phyloP scores from a whole-genome alignment of 2,329 filamentous ascomycete species.

The Aaosphaeria pasadenensis region DNA sequence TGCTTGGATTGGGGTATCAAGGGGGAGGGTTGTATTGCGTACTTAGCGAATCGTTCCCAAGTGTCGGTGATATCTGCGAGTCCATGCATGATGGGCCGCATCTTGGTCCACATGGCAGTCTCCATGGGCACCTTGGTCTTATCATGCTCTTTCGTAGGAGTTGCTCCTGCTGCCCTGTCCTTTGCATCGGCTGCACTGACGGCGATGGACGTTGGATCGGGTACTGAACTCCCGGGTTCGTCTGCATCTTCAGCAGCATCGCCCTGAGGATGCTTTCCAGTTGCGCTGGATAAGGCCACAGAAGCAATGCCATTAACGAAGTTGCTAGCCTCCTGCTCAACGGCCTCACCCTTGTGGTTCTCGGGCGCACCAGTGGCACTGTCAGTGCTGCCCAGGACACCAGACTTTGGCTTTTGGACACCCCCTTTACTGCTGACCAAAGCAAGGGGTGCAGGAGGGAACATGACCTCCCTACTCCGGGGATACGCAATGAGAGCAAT shows the following conservation, averaged over 20 bases:
- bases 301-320: slow-evolving; percentile 72
- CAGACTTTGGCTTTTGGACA: slow-evolving; percentile 72
- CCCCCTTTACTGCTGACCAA: slow-evolving; percentile 69
- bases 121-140: slow-evolving; percentile 78
- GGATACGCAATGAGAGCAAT: slow-evolving; percentile 67
- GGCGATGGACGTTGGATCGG: slow-evolving; percentile 60
- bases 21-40: slow-evolving; percentile 11
- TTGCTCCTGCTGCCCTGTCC: slow-evolving; percentile 50
- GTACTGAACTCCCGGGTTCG: slow-evolving; percentile 50
- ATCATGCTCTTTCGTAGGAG: slow-evolving; percentile 56
- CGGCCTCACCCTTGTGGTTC: slow-evolving; percentile 78
- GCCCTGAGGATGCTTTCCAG: slow-evolving; percentile 70
- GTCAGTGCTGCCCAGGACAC: slow-evolving; percentile 71
- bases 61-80: slow-evolving; percentile 59
- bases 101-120: slow-evolving; percentile 72
- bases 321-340: slow-evolving; percentile 79
- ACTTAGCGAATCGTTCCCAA: slow-evolving; percentile 64
- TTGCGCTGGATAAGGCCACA: slow-evolving; percentile 70
- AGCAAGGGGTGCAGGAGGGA: slow-evolving; percentile 74
- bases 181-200: slow-evolving; percentile 54
- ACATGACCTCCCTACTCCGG: slow-evolving; percentile 59
- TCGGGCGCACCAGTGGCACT: slow-evolving; percentile 79
- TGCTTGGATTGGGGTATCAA: neutral
- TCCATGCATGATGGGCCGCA: slow-evolving; percentile 68
- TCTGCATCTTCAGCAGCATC: slow-evolving; percentile 49